These are phyloP conservation scores for Penicillium waksmanii DNA, from an alignment of 495 filamentous ascomycete genomes.

Conservation along the genomic window DNA sequence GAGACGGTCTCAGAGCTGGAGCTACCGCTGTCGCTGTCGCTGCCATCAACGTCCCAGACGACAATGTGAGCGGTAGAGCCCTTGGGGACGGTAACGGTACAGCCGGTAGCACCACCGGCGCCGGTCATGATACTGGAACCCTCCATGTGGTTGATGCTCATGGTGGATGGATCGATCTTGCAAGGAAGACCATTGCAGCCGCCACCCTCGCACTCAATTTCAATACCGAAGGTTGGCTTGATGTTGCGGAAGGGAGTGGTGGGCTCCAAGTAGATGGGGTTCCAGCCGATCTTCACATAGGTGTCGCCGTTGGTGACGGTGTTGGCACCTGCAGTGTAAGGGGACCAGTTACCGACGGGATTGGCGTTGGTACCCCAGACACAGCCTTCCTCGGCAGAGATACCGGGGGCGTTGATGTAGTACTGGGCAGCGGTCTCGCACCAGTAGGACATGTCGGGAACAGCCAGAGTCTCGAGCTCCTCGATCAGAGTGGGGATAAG, in stretches of 20 bases:
- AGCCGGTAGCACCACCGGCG: conserved; percentile 74
- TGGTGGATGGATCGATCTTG: conserved; percentile 67
- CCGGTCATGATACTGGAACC: conserved; percentile 53
- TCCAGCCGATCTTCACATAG: conserved; percentile 79
- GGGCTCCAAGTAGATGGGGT: conserved; percentile 71
- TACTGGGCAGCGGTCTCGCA: conserved; percentile 75
- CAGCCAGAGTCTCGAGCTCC: conserved; percentile 60
- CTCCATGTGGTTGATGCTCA: conserved; percentile 63
- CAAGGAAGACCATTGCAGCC: conserved; percentile 77
- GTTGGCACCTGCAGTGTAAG: conserved; percentile 80
- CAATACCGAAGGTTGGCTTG: conserved; percentile 68
- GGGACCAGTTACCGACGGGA: conserved; percentile 78
- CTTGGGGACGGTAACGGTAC: conserved; percentile 75
- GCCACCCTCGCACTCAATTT: conserved; percentile 68
- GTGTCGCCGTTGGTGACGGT: conserved; percentile 65
- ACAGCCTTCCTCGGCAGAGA: conserved; percentile 62
- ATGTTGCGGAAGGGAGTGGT: conserved; percentile 59
- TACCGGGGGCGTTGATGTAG: conserved; percentile 80
- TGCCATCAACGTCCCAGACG: conserved; percentile 54
- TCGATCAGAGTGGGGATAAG: conserved; percentile 74
- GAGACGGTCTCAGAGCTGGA: conserved; percentile 22
- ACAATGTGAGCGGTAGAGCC: conserved; percentile 71
- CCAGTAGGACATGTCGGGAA: conserved; percentile 75
- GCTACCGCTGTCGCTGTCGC: conserved; percentile 20
- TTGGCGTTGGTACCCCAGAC: conserved; percentile 69